Conservation (phyloP, 2,329 filamentous ascomycete genomes). For the Fusarium protoensiforme region DNA sequence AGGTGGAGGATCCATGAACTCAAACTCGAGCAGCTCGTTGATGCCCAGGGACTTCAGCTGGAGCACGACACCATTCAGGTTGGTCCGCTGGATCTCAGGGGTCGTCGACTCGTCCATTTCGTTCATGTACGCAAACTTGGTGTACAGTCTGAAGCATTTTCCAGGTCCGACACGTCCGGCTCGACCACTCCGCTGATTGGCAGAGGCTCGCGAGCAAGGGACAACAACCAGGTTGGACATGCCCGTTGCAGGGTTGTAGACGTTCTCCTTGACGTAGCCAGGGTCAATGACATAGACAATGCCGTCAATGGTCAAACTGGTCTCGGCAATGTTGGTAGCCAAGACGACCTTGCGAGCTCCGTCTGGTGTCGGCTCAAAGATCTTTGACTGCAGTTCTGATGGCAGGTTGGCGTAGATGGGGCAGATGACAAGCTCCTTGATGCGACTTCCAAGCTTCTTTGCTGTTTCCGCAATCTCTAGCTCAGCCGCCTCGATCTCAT, state of each 20-base stretch:
- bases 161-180: constrained; percentile 92
- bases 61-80: constrained; percentile 85
- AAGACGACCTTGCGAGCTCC: constrained; percentile 90
- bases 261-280: constrained; percentile 94
- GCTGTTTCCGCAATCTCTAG: constrained; percentile 87
- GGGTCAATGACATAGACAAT: constrained; percentile 97
- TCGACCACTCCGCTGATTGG: constrained; percentile 91
- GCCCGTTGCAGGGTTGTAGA: constrained; percentile 89
- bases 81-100: constrained; percentile 92
- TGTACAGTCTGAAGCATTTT: constrained; percentile 94
- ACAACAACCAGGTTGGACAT: constrained; percentile 94
- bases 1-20: constrained; percentile 94
- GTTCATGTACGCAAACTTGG: constrained; percentile 92
- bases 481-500: constrained; percentile 92
- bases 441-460: constrained; percentile 84
- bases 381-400: constrained; percentile 89
- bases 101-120: constrained; percentile 93
- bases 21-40: constrained; percentile 91
- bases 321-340: constrained; percentile 97
- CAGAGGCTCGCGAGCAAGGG: constrained; percentile 90
- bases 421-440: constrained; percentile 88
- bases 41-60: constrained; percentile 91
- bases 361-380: constrained; percentile 92
- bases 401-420: constrained; percentile 96
- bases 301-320: constrained; percentile 92